Evolutionary conservation across 331 rosid genomes (phyloP), one percentile per base, ranked within the genome.

Genomic region (Quercus tomentella): DNA sequence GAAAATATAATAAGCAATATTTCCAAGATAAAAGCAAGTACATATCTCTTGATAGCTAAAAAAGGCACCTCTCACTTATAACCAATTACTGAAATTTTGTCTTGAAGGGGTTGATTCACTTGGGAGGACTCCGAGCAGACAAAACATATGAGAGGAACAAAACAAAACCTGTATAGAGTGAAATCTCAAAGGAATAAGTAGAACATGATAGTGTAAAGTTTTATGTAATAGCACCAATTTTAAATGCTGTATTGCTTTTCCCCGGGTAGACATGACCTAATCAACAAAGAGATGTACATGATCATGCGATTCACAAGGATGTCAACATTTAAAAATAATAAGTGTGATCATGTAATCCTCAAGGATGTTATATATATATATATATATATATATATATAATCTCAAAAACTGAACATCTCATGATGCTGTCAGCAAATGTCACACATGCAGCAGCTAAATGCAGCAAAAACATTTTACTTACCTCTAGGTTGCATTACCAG

Each of bases 401-500:
- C 37, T 5, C 7, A 6, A 33, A 1, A 33, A 33, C 7, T 33
- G 37, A 33, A 33, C 37, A 33, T 33, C 37, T 33, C 35, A 5
- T 33, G 37, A 33, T 6, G 37, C 37, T 33, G 37, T 33, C 37
- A 33, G 37, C 51, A 43, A 43, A 43, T 49, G 58, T 14, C 65
- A 67, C 52, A 81, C 78, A 76, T 74, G 43, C 65, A 76, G 73
- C 31, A 72, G 28, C 54, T 75, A 20, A 26, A 33, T 15, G 76
- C 52, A 41, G 45, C n/a, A 30, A 70, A 63, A 63, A 78, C 30
- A 41, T 69, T 75, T 63, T 62, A 67, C 82, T 78, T 82, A 94
- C 98, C 89, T 94, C 88, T 91, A 94, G 82, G 83, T 88, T 67
- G 97, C 97, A 78, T 76, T 86, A 37, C 97, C 98, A 75, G 97